phyloP scores from a whole-genome alignment of 306 rosid species.

The Quercus mongolica region DNA sequence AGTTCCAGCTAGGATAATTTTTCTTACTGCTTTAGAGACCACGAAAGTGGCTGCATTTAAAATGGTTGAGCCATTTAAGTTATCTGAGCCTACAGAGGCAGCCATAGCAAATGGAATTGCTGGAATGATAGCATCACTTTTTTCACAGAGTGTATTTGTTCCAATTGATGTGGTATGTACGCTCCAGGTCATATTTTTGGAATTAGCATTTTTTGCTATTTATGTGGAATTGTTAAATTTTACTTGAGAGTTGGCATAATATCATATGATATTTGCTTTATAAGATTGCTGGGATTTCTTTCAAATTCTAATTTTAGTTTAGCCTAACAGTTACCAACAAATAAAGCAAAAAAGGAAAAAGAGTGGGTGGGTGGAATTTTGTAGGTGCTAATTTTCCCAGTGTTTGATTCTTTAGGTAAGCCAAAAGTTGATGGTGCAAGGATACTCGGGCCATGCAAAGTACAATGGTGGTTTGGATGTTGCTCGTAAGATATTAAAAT shows the following conservation, averaged over 20 bases:
- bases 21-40: constrained; percentile 79
- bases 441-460: constrained; percentile 70
- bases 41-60: constrained; percentile 68
- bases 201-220: not conserved
- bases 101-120: constrained; percentile 88
- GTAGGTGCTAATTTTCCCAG: constrained; percentile 16
- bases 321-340: not conserved
- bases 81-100: constrained; percentile 76
- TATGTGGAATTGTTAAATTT: not conserved
- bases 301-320: not conserved
- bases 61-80: constrained; percentile 60
- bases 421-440: constrained; percentile 95
- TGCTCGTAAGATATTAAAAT: constrained; percentile 60
- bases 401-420: constrained; percentile 53
- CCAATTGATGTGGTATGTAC: constrained; percentile 84
- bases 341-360: not conserved
- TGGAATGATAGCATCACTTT: constrained; percentile 75
- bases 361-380: not conserved
- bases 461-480: constrained; percentile 90
- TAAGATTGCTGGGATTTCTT: not conserved
- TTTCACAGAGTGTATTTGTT: constrained; percentile 80
- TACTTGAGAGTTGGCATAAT: not conserved
- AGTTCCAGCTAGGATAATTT: constrained; percentile 78
- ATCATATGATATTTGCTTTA: not conserved
- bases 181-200: not conserved